Conservation (phyloP, 345 rosid species). For the Mercurialis annua region DNA sequence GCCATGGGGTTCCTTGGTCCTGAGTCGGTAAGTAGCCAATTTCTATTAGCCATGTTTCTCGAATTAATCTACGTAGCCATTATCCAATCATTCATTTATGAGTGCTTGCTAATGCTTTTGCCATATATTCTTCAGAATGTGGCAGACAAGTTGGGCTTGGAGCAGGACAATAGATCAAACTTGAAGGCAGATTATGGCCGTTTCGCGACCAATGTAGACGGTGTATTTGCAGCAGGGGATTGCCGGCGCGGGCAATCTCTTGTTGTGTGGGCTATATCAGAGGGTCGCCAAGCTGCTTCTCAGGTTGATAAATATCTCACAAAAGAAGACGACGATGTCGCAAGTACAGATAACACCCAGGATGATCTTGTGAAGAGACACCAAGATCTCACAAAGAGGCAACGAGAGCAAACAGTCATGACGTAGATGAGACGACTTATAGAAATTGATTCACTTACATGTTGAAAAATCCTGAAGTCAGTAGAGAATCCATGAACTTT, state of each 20-base stretch:
- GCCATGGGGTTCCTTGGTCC: conserved; percentile 99
- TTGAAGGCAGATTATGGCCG: conserved; percentile 95
- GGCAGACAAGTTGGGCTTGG: conserved; percentile 87
- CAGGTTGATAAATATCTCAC: conserved; percentile 73
- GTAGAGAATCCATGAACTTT: background rate
- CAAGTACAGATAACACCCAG: conserved; percentile 1
- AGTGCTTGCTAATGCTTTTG: background rate
- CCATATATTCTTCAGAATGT: conserved; percentile 36
- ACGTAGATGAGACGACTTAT: conserved; percentile 21
- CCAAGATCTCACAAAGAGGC: conserved; percentile 29
- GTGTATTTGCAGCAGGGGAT: conserved; percentile 96
- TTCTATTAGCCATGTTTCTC: background rate
- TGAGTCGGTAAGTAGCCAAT: conserved; percentile 55
- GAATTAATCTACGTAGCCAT: background rate
- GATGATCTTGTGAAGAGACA: conserved; percentile 20
- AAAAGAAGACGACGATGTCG: conserved; percentile 28
- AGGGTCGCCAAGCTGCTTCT: conserved; percentile 93
- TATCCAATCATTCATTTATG: background rate
- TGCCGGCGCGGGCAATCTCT: conserved; percentile 96
- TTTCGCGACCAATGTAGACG: conserved; percentile 72
- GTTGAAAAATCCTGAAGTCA: background rate
- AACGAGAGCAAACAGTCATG: conserved; percentile 43
- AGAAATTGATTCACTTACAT: conserved; percentile 8
- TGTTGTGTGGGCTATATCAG: conserved; percentile 98
- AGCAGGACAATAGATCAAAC: conserved; percentile 78